A percentile compares a stretch with the other conserved stretches of the same genome.
Evolutionary conservation across 352 stramenopile genomes (phyloP).

Genomic region (Globisporangium spinosum): DNA sequence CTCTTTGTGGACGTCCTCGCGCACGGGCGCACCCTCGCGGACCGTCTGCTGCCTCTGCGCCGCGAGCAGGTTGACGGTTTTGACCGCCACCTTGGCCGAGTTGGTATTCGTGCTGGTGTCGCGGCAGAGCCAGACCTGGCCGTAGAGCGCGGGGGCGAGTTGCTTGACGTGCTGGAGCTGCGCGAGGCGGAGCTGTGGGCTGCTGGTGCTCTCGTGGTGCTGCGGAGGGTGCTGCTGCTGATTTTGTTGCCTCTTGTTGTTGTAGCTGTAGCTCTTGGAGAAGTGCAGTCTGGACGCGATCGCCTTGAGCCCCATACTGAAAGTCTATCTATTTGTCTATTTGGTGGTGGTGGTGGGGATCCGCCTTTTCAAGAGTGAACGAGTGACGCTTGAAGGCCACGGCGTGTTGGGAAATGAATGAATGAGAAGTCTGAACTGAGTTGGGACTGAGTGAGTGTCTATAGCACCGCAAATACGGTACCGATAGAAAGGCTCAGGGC

Average conservation of each 20-base stretch:
- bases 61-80: conserved; percentile 35
- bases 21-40: conserved; percentile 32
- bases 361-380: neutral
- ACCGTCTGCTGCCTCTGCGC: conserved; percentile 51
- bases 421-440: neutral
- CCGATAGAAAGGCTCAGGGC: neutral
- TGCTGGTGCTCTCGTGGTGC: conserved; percentile 11
- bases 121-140: conserved; percentile 49
- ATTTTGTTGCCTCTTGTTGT: neutral
- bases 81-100: conserved; percentile 3
- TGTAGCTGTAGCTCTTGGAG: neutral
- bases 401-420: neutral
- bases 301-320: conserved; percentile 11
- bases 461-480: neutral
- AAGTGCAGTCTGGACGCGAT: conserved; percentile 8
- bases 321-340: neutral
- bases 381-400: neutral
- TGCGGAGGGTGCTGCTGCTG: neutral
- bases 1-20: conserved; percentile 49
- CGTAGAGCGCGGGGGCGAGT: conserved; percentile 51
- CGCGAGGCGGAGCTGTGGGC: conserved; percentile 15
- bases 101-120: conserved; percentile 23
- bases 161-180: conserved; percentile 34
- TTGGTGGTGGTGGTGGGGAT: neutral
- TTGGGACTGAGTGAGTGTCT: neutral